Evolutionary conservation across 2,329 filamentous ascomycete species (phyloP).

Genomic region (Didymosphaeria variabile): DNA sequence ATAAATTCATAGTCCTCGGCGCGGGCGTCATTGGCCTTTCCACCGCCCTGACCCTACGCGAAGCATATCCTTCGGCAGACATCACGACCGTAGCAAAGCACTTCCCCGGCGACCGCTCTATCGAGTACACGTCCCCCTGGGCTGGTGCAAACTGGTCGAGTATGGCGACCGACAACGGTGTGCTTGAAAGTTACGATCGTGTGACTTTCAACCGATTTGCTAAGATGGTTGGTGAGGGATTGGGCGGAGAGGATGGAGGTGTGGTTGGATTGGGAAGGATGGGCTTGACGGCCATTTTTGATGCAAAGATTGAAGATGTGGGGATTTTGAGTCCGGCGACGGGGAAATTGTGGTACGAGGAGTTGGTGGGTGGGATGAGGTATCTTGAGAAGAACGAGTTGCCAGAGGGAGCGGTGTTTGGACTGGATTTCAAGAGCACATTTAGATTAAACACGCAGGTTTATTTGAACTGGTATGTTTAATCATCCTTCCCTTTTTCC

Average conservation of each 20-base stretch:
- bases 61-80: slow-evolving; percentile 60
- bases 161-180: slow-evolving; percentile 46
- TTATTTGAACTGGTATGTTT: slow-evolving; percentile 47
- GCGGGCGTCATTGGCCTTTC: slow-evolving; percentile 74
- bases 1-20: slow-evolving; percentile 48
- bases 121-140: slow-evolving; percentile 90
- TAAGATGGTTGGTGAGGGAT: slow-evolving; percentile 30
- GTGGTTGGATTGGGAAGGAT: slow-evolving; percentile 35
- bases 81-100: slow-evolving; percentile 84
- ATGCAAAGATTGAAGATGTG: slow-evolving; percentile 42
- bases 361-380: slow-evolving; percentile 50
- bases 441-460: slow-evolving; percentile 52
- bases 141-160: slow-evolving; percentile 83
- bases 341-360: slow-evolving; percentile 54
- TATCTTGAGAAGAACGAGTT: slow-evolving; percentile 39
- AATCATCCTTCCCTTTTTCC: background rate
- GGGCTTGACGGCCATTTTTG: slow-evolving; percentile 28
- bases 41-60: slow-evolving; percentile 68
- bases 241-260: slow-evolving; percentile 37
- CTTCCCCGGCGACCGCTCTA: slow-evolving; percentile 92
- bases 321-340: slow-evolving; percentile 48
- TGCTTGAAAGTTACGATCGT: slow-evolving; percentile 41
- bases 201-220: slow-evolving; percentile 42
- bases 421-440: slow-evolving; percentile 45
- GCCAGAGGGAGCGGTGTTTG: slow-evolving; percentile 49